Evolutionary conservation across 495 filamentous ascomycete species (phyloP).

Genomic region (Hypoxylon cercidicola): DNA sequence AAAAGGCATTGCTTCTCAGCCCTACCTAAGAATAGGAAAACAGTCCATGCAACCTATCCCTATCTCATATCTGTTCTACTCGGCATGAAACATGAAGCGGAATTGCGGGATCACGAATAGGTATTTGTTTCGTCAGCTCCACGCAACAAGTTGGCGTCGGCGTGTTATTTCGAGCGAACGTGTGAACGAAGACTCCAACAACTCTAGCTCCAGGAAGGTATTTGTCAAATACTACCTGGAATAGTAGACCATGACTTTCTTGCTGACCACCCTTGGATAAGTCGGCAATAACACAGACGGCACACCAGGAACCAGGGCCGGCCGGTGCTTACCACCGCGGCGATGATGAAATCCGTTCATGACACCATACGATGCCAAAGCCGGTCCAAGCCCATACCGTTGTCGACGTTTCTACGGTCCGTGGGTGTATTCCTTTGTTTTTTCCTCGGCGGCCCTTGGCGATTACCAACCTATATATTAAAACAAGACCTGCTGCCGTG

Average conservation of each 20-base stretch:
- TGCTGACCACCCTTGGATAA: slow-evolving; percentile 31
- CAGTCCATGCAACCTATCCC: not conserved
- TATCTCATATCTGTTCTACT: not conserved
- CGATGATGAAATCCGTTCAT: slow-evolving; percentile 34
- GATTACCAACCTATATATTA: no score
- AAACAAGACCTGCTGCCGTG: not conserved
- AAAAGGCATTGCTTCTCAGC: not conserved
- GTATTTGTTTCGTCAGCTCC: not conserved
- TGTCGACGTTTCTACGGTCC: slow-evolving; percentile 16
- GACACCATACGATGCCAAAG: slow-evolving; percentile 21
- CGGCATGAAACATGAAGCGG: not conserved
- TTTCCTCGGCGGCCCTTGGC: not conserved
- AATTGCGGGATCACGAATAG: not conserved
- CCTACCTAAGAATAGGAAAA: slow-evolving; percentile 1
- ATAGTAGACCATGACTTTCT: not conserved
- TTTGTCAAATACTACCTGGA: slow-evolving; percentile 8
- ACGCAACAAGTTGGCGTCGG: not conserved
- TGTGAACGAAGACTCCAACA: not conserved
- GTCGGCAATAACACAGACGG: slow-evolving; percentile 23
- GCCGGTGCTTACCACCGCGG: slow-evolving; percentile 13
- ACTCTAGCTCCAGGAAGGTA: not conserved
- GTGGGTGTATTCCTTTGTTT: slow-evolving; percentile 14
- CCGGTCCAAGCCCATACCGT: slow-evolving; percentile 20
- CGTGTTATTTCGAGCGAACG: not conserved
- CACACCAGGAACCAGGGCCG: slow-evolving; percentile 1